Conservation (phyloP, 2,329 filamentous ascomycete species). For the Talaromyces sp. region DNA sequence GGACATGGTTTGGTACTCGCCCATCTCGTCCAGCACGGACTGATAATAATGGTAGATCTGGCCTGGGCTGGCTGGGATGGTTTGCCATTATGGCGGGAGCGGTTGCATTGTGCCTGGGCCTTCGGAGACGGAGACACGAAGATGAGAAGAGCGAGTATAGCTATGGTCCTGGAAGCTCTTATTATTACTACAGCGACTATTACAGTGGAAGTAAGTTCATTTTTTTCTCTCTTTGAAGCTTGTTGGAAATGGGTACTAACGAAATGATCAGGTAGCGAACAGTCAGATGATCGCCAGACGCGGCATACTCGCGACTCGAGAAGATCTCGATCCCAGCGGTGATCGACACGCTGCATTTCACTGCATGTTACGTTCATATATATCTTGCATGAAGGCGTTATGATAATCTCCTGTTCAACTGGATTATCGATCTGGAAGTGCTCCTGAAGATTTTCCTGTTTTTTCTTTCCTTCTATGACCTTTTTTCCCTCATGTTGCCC, state of each 20-base stretch:
- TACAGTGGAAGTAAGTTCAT: constrained; percentile 37
- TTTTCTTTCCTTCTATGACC: background rate
- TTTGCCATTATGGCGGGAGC: constrained; percentile 41
- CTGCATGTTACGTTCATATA: background rate
- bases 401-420: background rate
- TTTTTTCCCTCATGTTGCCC: background rate
- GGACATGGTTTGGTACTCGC: constrained; percentile 39
- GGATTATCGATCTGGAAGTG: background rate
- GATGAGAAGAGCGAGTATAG: constrained; percentile 37
- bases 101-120: constrained; percentile 42
- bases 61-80: constrained; percentile 36
- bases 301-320: constrained; percentile 30
- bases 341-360: background rate
- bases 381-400: constrained; percentile 3
- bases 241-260: constrained; percentile 16
- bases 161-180: constrained; percentile 30
- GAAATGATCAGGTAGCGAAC: constrained; percentile 36
- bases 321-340: constrained; percentile 7
- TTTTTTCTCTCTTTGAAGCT: background rate
- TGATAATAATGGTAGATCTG: constrained; percentile 34
- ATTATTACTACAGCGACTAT: constrained; percentile 39
- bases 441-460: background rate
- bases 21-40: constrained; percentile 30
- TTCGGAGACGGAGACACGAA: constrained; percentile 37
- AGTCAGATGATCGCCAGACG: constrained; percentile 30